Base-by-base conservation (phyloP, 345 rosid genomes). In the Heritiera fomes region DNA sequence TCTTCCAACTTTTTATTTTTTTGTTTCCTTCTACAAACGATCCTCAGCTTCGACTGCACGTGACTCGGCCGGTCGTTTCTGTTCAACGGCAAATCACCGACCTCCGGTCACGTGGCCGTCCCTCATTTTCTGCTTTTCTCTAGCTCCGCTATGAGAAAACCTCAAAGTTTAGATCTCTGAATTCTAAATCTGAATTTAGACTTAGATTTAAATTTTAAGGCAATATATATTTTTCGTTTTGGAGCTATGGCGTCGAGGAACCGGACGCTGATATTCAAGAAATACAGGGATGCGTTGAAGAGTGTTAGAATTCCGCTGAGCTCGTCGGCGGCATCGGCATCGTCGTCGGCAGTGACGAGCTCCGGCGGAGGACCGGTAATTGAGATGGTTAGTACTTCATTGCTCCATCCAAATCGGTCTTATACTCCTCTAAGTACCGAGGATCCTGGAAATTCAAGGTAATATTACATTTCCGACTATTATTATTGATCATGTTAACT, bases 381-480 rank as follows among this genome's bases (percentile, higher is more conserved):
- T 75, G 98, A 94, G 88, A 83, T 97, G 89, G 97, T 88, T 69
- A 90, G 92, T 84, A 78, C 97, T 38, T 93, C 99, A 81, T 86
- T 97, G 7, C 84, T 91, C 86, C 83, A 90, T 78, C 87, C 87
- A 17, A 83, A 89, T 74, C 92, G 94, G 13, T 76, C 87, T 8
- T 97, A 97, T 75, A 83, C 94, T 82, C 98, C 95, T 28, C 94
- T 97, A 30, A 90, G 97, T 60, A 93, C 98, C 9, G 95, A 94
- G 28, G 98, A 97, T 89, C 95, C 94, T 40, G 94, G 93, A 15
- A 89, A 86, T 85, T 90, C 94, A 8, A 90, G 98, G 97, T 97
- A 79, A 53, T 34, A 38, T 41, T 18, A 34, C 18, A 12, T 38
- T 38, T 72, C 62, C 18, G 12, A 53, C 59, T 28, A 7, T 70